Conservation (phyloP, 2,329 filamentous ascomycete species). For the Cercospora beticola region DNA sequence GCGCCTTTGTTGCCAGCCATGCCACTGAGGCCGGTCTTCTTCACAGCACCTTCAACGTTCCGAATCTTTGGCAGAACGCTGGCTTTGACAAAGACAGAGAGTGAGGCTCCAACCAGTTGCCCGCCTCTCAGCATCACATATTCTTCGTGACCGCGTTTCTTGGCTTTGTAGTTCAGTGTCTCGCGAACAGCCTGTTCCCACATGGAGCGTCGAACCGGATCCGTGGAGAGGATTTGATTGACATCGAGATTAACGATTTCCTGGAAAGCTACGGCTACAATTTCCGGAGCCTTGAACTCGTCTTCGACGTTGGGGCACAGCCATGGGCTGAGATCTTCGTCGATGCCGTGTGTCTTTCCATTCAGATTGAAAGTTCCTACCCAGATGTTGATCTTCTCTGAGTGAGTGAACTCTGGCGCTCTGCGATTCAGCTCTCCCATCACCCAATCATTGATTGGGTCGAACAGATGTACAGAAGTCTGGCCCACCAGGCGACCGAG, state of each 20-base stretch:
- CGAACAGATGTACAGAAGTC: constrained; percentile 78
- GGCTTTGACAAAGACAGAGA: constrained; percentile 86
- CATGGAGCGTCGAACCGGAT: constrained; percentile 76
- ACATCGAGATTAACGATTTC: constrained; percentile 98
- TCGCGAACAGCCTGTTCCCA: constrained; percentile 83
- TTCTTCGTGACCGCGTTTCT: constrained; percentile 64
- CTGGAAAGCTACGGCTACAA: constrained; percentile 90
- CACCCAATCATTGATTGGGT: constrained; percentile 92
- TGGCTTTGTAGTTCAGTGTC: constrained; percentile 72
- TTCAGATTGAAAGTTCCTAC: constrained; percentile 95
- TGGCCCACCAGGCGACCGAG: constrained; percentile 86
- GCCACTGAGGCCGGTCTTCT: constrained; percentile 92
- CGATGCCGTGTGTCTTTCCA: constrained; percentile 74
- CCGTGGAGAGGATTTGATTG: constrained; percentile 98
- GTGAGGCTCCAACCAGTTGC: constrained; percentile 88
- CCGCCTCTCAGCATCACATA: constrained; percentile 90
- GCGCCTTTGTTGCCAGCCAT: constrained; percentile 98
- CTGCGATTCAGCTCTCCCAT: constrained; percentile 68
- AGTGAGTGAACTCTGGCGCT: constrained; percentile 71
- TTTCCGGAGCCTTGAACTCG: constrained; percentile 68
- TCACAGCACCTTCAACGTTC: constrained; percentile 93
- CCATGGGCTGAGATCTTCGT: constrained; percentile 81
- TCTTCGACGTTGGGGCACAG: constrained; percentile 65
- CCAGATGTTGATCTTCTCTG: constrained; percentile 72
- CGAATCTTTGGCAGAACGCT: constrained; percentile 79